phyloP scores from a whole-genome alignment of 805 yeast species.

The Torulaspora microellipsoides region DNA sequence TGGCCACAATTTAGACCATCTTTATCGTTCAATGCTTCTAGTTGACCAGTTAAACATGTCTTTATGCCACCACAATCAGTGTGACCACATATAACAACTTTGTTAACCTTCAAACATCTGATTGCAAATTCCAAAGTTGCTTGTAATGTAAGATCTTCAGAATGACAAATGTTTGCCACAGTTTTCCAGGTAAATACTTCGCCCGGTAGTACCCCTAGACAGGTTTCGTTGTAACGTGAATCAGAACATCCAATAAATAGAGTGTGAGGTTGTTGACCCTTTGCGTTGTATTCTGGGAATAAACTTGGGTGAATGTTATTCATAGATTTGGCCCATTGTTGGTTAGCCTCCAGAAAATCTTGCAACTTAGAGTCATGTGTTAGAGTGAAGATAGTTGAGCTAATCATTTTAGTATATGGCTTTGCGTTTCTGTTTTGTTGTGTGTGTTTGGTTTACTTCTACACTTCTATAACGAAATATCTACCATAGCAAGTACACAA shows the following conservation, averaged over 20 bases:
- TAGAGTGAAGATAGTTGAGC: conserved; percentile 24
- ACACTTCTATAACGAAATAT: not conserved
- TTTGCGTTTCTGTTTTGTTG: not conserved
- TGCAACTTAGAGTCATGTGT: conserved; percentile 32
- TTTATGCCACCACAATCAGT: conserved; percentile 92
- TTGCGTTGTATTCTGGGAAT: conserved; percentile 54
- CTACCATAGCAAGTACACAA: not conserved
- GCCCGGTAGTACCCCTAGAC: conserved; percentile 78
- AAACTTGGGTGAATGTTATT: conserved; percentile 51
- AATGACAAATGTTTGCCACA: conserved; percentile 72
- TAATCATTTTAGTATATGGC: conserved; percentile 11
- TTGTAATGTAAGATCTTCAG: conserved; percentile 64
- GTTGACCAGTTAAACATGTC: conserved; percentile 63
- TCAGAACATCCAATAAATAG: conserved; percentile 94
- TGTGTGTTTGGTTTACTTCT: not conserved
- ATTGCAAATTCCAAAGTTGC: conserved; percentile 86
- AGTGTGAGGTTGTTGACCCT: conserved; percentile 90
- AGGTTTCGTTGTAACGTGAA: conserved; percentile 79
- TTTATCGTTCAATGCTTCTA: conserved; percentile 16
- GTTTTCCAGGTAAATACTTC: conserved; percentile 86
- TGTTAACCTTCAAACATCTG: conserved; percentile 73
- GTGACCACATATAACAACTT: conserved; percentile 87
- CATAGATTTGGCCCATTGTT: conserved; percentile 43
- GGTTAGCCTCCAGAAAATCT: conserved; percentile 39
- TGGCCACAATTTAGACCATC: conserved; percentile 52